A percentile compares a stretch with the other conserved stretches of the same genome.
Conservation (phyloP, 345 rosid genomes). For the Geranium brycei region DNA sequence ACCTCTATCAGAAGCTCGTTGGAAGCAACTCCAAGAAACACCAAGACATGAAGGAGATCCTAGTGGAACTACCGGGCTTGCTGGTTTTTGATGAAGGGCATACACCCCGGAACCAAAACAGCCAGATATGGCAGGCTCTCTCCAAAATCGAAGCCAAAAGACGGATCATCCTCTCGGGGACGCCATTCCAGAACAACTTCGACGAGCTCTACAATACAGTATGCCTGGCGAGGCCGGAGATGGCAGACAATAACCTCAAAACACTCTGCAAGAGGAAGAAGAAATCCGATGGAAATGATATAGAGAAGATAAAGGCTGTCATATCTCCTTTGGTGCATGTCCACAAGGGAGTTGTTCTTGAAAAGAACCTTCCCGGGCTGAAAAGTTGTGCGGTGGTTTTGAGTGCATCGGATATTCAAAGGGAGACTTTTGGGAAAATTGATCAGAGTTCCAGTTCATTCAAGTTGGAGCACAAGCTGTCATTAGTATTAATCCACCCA, state of each 20-base stretch:
- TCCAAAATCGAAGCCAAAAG: constrained; percentile 33
- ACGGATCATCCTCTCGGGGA: constrained; percentile 68
- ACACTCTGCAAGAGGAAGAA: constrained; percentile 10
- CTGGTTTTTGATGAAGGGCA: constrained; percentile 77
- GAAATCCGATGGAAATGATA: constrained; percentile 11
- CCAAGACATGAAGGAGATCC: constrained; percentile 25
- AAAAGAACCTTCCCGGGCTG: constrained; percentile 53
- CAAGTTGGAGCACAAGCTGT: constrained; percentile 20
- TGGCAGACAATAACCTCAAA: constrained; percentile 13
- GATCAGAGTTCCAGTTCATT: constrained; percentile 1
- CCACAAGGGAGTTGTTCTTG: constrained; percentile 46
- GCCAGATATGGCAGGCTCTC: constrained; percentile 50
- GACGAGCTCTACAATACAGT: constrained; percentile 52
- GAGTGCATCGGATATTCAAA: constrained; percentile 33
- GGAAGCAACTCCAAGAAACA: constrained; percentile 14
- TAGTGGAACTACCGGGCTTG: constrained; percentile 39
- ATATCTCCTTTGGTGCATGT: constrained; percentile 64
- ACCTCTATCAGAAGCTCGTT: constrained; percentile 43
- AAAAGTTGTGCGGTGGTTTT: constrained; percentile 42
- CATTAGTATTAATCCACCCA: constrained; percentile 57
- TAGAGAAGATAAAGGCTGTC: constrained; percentile 18
- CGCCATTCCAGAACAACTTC: constrained; percentile 74
- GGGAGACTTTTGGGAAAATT: constrained; percentile 19
- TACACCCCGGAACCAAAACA: constrained; percentile 45
- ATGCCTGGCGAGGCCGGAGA: constrained; percentile 37